Conservation (phyloP, 257 asterid genomes). For the Lantana camara region DNA sequence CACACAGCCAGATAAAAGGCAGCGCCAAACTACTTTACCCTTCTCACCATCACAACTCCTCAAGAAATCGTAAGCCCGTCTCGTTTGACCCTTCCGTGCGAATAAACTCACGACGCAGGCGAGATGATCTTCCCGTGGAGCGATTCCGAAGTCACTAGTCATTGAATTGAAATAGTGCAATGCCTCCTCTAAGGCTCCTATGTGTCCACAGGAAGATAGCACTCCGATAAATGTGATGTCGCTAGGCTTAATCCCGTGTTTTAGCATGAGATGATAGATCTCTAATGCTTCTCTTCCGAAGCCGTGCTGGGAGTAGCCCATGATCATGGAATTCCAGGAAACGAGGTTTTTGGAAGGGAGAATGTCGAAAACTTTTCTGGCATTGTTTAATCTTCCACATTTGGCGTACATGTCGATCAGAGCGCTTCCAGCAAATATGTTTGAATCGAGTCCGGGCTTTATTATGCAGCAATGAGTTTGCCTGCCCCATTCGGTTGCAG, state of each 20-base stretch:
- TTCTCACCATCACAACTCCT: conserved; percentile 38
- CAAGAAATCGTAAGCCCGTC: conserved; percentile 59
- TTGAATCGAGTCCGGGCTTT: conserved; percentile 59
- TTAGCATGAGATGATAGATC: conserved; percentile 55
- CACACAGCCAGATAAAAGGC: conserved; percentile 70
- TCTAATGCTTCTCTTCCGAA: conserved; percentile 66
- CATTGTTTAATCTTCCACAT: conserved; percentile 62
- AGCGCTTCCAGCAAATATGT: conserved; percentile 76
- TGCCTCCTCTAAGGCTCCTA: conserved; percentile 65
- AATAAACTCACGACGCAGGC: conserved; percentile 74
- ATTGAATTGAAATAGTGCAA: conserved; percentile 56
- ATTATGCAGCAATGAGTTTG: conserved; percentile 64
- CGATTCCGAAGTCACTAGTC: conserved; percentile 48
- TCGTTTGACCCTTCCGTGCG: conserved; percentile 59
- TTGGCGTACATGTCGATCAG: conserved; percentile 79
- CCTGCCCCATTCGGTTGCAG: conserved; percentile 77
- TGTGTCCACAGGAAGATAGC: conserved; percentile 72
- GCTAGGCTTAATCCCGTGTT: conserved; percentile 49
- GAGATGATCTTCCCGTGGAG: conserved; percentile 64
- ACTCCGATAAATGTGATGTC: conserved; percentile 66
- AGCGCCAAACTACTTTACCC: conserved; percentile 79
- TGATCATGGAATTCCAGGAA: conserved; percentile 79
- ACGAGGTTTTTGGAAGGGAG: conserved; percentile 59
- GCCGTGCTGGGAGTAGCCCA: conserved; percentile 83
- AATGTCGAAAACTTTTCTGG: conserved; percentile 56